These are phyloP conservation scores for Leccinum subrobustum DNA, from an alignment of 1,284 basidiomycete genomes.

Conservation along the genomic window DNA sequence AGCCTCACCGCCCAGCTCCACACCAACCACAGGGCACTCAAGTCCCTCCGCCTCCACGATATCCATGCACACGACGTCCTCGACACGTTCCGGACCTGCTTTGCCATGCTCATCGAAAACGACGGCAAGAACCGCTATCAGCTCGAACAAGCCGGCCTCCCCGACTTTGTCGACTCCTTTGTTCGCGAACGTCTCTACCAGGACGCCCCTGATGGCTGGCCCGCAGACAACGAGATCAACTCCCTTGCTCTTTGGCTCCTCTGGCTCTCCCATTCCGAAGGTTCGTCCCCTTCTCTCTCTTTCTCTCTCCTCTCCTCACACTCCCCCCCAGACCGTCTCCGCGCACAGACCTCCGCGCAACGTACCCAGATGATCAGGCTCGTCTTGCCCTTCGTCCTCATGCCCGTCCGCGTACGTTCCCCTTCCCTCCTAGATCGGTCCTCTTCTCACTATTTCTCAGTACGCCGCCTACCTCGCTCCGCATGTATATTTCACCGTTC, in stretches of 20 bases:
- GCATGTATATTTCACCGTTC: constrained; percentile 56
- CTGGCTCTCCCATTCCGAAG: constrained; percentile 56
- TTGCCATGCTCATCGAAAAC: constrained; percentile 71
- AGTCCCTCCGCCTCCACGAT: constrained; percentile 40
- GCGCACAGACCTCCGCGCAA: constrained; percentile 38
- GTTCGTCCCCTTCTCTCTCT: constrained; percentile 30
- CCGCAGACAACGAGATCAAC: constrained; percentile 47
- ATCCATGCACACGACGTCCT: constrained; percentile 46
- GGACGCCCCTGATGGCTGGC: constrained; percentile 49
- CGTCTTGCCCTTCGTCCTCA: constrained; percentile 57
- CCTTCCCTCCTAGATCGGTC: neutral
- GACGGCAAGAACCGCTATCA: constrained; percentile 71
- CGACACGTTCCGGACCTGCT: constrained; percentile 44
- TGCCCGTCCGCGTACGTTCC: constrained; percentile 47
- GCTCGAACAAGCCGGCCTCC: constrained; percentile 52
- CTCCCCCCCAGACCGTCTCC: constrained; percentile 42
- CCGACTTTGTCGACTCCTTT: constrained; percentile 45
- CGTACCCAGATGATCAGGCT: constrained; percentile 48
- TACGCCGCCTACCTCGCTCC: constrained; percentile 61
- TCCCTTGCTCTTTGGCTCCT: constrained; percentile 61
- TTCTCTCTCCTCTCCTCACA: neutral
- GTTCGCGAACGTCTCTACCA: constrained; percentile 48
- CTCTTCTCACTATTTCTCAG: constrained; percentile 27
- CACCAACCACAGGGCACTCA: constrained; percentile 42
- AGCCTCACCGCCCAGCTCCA: constrained; percentile 47